Base-by-base conservation (phyloP, 2,329 filamentous ascomycete species). In the Calonectria hawksworthii region DNA sequence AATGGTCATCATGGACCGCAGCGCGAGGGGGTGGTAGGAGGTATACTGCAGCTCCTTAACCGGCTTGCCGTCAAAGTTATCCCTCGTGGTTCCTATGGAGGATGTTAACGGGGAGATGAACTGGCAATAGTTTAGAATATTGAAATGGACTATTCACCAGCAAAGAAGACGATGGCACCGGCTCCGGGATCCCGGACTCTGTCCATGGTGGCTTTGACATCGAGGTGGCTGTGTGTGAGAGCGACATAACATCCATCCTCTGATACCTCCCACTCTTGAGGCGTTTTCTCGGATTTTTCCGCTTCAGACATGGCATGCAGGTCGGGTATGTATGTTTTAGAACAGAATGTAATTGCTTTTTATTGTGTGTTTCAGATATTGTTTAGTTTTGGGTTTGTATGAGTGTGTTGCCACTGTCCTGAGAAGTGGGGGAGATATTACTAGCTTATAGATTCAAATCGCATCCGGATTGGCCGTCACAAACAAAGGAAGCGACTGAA, bases 1-100 rank as follows among this genome's bases (percentile, higher is more conserved):
- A 79, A 97, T 95, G 26, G 84, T 82, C 56, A 92, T 86, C 86
- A 97, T 92, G 1, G 93, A 93, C 47, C 89, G 88, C 9, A 96
- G 88, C 21, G 95, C 94, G 14, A 93, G 89, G 3, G 93, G 91
- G 16, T 89, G 86, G 85, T 98, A 98, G 11, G 95, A 91, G 23
- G 92, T 92, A 86, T 98, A 98, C 68, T 93, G 88, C 2, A 98
- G 91, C 68, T 94, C 91, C 41, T 92, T 92, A 74, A 98, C 94
- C n/a, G 92, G 88, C 75, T 93, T 93, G 72, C 90, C 89, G 68
- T 87, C 89, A 85, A 97, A 97, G 80, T 89, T 93, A 85, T 96
- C 93, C 72, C 95, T 89, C 3, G 95, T 98, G 1, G 94, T 96
- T 69, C 94, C 94, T 94, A 76, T 38, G 14, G 4, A 13, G 56